phyloP scores from a whole-genome alignment of 73 alveolate species.

The Paramecium pentaurelia region DNA sequence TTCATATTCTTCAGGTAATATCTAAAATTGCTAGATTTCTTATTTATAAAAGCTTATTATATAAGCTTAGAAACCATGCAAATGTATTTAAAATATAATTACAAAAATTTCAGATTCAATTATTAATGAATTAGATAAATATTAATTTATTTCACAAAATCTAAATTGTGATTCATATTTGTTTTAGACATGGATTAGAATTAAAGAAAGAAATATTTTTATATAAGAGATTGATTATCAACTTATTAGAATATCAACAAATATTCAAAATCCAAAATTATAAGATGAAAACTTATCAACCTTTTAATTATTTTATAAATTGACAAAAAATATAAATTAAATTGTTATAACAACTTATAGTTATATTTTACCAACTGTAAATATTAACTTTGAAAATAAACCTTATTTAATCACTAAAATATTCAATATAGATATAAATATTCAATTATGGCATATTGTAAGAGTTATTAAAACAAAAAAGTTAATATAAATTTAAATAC shows the following conservation, averaged over 20 bases:
- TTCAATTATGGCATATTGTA: neutral
- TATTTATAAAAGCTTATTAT: neutral
- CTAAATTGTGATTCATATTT: neutral
- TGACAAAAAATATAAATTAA: neutral
- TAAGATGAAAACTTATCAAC: neutral
- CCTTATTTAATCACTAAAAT: neutral
- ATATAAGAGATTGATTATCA: neutral
- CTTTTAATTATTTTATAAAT: neutral
- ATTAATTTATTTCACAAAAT: neutral
- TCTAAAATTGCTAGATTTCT: too few species aligned
- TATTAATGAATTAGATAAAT: neutral
- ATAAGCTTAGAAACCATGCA: neutral
- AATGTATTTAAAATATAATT: neutral
- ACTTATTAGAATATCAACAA: neutral
- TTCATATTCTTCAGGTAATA: neutral
- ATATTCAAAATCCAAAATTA: neutral
- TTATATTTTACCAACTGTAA: neutral
- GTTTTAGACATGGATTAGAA: neutral
- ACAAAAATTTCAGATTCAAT: neutral
- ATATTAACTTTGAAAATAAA: neutral
- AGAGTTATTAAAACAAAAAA: neutral
- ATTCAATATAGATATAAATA: neutral
- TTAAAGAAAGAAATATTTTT: too few species aligned
- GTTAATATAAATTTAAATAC: neutral
- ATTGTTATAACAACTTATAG: neutral